Percentiles rank a stretch among this genome's conserved stretches.
These are phyloP conservation scores for Thermothielavioides terrestris DNA, from an alignment of 495 filamentous ascomycete species.

Conservation along the genomic window DNA sequence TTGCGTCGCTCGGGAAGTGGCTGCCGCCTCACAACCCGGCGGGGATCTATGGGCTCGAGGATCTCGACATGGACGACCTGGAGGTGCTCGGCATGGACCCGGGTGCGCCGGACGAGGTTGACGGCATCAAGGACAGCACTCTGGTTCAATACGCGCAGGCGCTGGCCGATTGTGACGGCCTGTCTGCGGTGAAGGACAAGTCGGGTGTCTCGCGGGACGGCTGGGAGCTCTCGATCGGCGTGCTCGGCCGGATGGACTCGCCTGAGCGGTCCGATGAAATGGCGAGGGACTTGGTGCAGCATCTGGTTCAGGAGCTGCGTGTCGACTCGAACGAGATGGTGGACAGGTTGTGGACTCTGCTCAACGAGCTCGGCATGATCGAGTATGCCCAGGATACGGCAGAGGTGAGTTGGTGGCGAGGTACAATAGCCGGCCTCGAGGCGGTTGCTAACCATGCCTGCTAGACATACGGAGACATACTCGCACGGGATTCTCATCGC, in stretches of 20 bases:
- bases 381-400: conserved; percentile 63
- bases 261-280: conserved; percentile 52
- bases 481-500: conserved; percentile 54
- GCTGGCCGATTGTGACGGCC: conserved; percentile 36
- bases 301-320: conserved; percentile 54
- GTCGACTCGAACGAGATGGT: conserved; percentile 57
- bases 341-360: conserved; percentile 64
- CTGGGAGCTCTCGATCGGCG: conserved; percentile 77
- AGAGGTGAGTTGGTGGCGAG: conserved; percentile 48
- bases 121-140: conserved; percentile 58
- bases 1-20: conserved; percentile 70
- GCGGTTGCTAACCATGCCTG: conserved; percentile 17
- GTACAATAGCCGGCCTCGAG: too few species aligned
- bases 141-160: conserved; percentile 63
- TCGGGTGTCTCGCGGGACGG: conserved; percentile 48
- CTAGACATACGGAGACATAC: conserved; percentile 68
- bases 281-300: conserved; percentile 45
- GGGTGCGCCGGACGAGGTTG: conserved; percentile 35
- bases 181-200: conserved; percentile 24
- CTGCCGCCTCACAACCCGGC: conserved; percentile 44
- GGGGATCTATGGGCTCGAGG: conserved; percentile 22
- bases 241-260: conserved; percentile 67
- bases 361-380: conserved; percentile 60
- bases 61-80: conserved; percentile 47
- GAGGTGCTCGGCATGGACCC: conserved; percentile 45